Evolutionary conservation across 1,284 basidiomycete species (phyloP).

Genomic region (Gymnopus androsaceus): DNA sequence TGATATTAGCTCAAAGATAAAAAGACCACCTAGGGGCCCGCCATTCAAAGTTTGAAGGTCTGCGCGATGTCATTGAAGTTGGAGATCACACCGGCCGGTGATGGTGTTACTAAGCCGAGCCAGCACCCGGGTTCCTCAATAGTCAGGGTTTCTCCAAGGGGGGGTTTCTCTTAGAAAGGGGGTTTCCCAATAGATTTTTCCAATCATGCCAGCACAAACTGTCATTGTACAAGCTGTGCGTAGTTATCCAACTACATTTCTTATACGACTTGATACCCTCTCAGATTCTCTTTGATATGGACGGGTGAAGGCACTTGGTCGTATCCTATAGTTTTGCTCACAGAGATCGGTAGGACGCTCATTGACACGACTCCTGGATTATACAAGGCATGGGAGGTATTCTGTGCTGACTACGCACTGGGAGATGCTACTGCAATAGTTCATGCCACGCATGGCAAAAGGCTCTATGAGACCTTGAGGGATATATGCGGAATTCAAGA

Average conservation of each 20-base stretch:
- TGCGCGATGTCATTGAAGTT: no score
- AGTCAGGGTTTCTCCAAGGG: no score
- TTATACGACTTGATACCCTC: constrained; percentile 15
- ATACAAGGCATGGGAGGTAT: constrained; percentile 61
- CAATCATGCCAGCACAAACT: constrained; percentile 16
- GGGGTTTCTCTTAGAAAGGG: no score
- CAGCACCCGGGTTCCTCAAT: no score
- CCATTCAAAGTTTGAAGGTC: no score
- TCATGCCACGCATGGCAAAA: constrained; percentile 70
- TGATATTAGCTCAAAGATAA: no score
- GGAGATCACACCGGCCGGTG: no score
- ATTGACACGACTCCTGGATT: constrained; percentile 75
- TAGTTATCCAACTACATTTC: constrained; percentile 14
- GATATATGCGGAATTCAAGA: constrained; percentile 67
- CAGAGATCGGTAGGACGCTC: constrained; percentile 49
- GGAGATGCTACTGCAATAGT: constrained; percentile 49
- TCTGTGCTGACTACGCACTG: constrained; percentile 58
- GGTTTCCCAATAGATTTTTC: no score
- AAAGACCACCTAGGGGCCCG: no score
- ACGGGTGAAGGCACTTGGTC: constrained; percentile 49
- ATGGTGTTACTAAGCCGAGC: no score
- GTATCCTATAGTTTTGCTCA: constrained; percentile 8
- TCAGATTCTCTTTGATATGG: constrained; percentile 70
- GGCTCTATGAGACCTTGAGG: constrained; percentile 70
- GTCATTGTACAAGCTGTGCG: constrained; percentile 54